Base-by-base conservation (phyloP, 2,329 filamentous ascomycete genomes). In the Cryphonectria nitschkei region DNA sequence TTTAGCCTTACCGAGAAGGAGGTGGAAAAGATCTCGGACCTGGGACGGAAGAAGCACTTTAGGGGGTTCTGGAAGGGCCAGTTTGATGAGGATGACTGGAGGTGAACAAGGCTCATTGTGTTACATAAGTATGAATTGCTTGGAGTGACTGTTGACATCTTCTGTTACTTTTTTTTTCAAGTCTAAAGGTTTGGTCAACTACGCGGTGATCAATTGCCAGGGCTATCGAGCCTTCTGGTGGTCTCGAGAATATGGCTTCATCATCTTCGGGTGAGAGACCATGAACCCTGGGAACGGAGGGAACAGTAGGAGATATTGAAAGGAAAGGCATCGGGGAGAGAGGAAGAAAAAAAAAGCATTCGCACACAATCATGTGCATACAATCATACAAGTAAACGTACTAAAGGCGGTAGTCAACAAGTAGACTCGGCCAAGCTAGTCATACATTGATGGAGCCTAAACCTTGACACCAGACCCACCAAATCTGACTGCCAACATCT, bases 1-100 rank as follows among this genome's bases (percentile, higher is more conserved):
- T 88, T 90, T 73, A 86, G 86, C 79, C 80, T 91, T 69, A 87
- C 85, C 4, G 79, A 82, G 0, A 81, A 84, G 63, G 88, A 90
- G 77, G 79, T 90, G 19, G 78, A 83, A 61, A 82, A 84, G 58
- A 86, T 90, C 58, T 68, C 67, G n/a, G 43, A 68, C 4, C 11
- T 72, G 19, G 70, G 70, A 14, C 43, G 65, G 6, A 70, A 70
- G 68, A 72, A 72, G 65, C 70, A 70, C 46, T 72, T 64, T 34
- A 60, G 68, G 34, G 68, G 41, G 5, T 72, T 70, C 65, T 72
- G 68, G 68, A 68, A 19, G 60, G 43, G 39, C 16, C 60, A 72
- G 39, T 72, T 67, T 37, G 64, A 69, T 37, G 63, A 72, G 1
- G 58, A 67, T 54, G 70, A 72, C 39, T 54, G 67, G 67, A 66